Conservation (phyloP, 2,329 filamentous ascomycete species). For the Lachnellula subtilissima region DNA sequence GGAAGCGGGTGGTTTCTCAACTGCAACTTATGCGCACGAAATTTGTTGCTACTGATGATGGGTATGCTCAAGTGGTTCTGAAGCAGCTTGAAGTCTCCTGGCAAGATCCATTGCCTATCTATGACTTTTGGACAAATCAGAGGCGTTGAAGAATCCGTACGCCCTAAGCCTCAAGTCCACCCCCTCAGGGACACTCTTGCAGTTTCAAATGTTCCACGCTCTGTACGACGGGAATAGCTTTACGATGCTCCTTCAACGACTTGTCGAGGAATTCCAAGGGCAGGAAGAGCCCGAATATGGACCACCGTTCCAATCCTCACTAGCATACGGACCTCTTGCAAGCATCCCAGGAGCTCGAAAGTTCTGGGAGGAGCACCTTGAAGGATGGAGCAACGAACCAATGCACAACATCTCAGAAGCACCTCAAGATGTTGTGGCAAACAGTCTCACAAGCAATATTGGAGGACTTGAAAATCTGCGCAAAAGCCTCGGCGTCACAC, state of each 20-base stretch:
- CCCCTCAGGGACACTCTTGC: constrained; percentile 36
- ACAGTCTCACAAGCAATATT: constrained; percentile 34
- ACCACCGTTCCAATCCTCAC: constrained; percentile 59
- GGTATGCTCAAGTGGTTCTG: constrained; percentile 68
- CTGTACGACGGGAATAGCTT: constrained; percentile 84
- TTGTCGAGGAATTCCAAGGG: constrained; percentile 49
- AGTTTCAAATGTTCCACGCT: constrained; percentile 74
- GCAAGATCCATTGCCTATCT: constrained; percentile 33
- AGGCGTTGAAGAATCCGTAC: constrained; percentile 26
- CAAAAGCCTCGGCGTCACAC: constrained; percentile 61
- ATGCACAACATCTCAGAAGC: constrained; percentile 6
- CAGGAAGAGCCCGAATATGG: constrained; percentile 29
- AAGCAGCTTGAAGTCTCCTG: constrained; percentile 41
- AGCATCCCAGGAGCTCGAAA: constrained; percentile 40
- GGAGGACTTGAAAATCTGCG: constrained; percentile 47
- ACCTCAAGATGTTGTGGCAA: constrained; percentile 19
- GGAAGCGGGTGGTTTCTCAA: constrained; percentile 46
- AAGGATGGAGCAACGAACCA: constrained; percentile 17
- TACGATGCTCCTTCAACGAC: constrained; percentile 56
- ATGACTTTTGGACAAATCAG: constrained; percentile 20
- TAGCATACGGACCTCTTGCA: constrained; percentile 65
- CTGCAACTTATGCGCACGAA: constrained; percentile 66
- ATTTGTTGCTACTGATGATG: constrained; percentile 70
- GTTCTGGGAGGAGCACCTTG: constrained; percentile 57
- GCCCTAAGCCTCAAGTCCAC: constrained; percentile 11